These are phyloP conservation scores for Microcyclospora pomicola DNA, from an alignment of 2,329 filamentous ascomycete species.

Conservation along the genomic window DNA sequence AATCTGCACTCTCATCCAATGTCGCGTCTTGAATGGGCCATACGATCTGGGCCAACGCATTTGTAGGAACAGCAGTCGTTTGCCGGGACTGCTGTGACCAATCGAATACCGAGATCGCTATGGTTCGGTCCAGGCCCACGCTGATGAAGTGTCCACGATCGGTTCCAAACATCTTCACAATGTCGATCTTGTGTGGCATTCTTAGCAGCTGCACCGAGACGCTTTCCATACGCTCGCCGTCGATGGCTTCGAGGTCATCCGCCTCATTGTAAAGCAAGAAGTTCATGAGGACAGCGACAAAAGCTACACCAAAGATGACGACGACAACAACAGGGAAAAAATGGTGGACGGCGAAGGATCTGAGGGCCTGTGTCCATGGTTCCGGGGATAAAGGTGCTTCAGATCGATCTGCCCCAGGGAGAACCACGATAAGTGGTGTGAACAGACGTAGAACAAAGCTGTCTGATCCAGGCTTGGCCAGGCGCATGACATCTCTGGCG, in stretches of 20 bases:
- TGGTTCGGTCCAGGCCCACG: slow-evolving; percentile 54
- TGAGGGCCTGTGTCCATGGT: slow-evolving; percentile 39
- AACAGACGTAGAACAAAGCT: slow-evolving; percentile 63
- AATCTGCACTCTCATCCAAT: slow-evolving; percentile 49
- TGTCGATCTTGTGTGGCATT: slow-evolving; percentile 53
- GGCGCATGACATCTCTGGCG: slow-evolving; percentile 60
- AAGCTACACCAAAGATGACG: slow-evolving; percentile 48
- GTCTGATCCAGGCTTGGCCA: slow-evolving; percentile 56
- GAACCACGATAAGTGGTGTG: slow-evolving; percentile 59
- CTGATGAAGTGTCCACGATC: slow-evolving; percentile 53
- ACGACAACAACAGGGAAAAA: slow-evolving; percentile 53
- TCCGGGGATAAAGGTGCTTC: slow-evolving; percentile 36
- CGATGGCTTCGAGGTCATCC: slow-evolving; percentile 29
- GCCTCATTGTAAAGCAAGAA: slow-evolving; percentile 57
- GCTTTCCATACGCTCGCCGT: slow-evolving; percentile 35
- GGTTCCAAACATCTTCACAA: slow-evolving; percentile 50
- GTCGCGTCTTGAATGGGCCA: slow-evolving; percentile 41
- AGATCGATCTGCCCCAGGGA: slow-evolving; percentile 53
- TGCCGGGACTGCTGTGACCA: slow-evolving; percentile 8
- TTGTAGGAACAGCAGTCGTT: slow-evolving; percentile 7
- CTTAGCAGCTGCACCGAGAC: slow-evolving; percentile 48
- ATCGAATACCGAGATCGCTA: slow-evolving; percentile 27
- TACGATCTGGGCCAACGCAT: slow-evolving; percentile 10
- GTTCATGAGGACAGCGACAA: slow-evolving; percentile 57
- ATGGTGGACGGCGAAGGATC: slow-evolving; percentile 44